Conservation (phyloP, 768 basidiomycete genomes). For the Boletus pseudopeckii region DNA sequence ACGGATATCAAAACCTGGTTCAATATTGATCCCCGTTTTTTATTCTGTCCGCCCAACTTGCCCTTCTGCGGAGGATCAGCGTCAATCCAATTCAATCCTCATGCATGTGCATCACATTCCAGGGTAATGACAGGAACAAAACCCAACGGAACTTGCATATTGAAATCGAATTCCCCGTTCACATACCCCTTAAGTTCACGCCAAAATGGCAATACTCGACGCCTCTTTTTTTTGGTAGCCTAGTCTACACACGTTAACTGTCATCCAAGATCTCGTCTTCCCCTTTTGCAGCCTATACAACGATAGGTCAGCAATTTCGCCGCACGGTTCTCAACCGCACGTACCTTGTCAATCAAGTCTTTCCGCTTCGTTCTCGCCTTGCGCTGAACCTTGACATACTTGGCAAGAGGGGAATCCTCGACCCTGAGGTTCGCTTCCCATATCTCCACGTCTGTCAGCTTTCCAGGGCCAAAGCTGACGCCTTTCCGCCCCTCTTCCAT, state of each 20-base stretch:
- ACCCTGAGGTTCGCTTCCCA: constrained; percentile 68
- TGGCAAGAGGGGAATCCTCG: constrained; percentile 73
- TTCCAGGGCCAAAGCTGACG: constrained; percentile 74
- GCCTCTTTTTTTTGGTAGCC: no score
- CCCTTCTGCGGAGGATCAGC: constrained; percentile 2
- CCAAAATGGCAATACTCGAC: neutral
- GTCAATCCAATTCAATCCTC: neutral
- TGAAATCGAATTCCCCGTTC: neutral
- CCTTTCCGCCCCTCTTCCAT: constrained; percentile 65
- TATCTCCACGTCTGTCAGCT: constrained; percentile 59
- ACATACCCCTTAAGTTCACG: neutral
- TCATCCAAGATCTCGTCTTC: constrained; percentile 66
- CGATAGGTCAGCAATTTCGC: constrained; percentile 16
- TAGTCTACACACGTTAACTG: constrained; percentile 13
- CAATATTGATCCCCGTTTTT: neutral
- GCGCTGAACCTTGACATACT: constrained; percentile 75
- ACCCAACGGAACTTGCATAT: neutral
- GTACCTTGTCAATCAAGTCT: constrained; percentile 72
- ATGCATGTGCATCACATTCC: constrained; percentile 1
- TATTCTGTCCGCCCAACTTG: neutral
- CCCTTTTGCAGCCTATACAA: constrained; percentile 60
- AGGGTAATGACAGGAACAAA: neutral
- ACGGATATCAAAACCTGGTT: neutral
- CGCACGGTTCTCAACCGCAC: constrained; percentile 1
- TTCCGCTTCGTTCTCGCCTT: constrained; percentile 77